Evolutionary conservation across 257 asterid genomes (phyloP).

Genomic region (Nyctanthes arbortristis): DNA sequence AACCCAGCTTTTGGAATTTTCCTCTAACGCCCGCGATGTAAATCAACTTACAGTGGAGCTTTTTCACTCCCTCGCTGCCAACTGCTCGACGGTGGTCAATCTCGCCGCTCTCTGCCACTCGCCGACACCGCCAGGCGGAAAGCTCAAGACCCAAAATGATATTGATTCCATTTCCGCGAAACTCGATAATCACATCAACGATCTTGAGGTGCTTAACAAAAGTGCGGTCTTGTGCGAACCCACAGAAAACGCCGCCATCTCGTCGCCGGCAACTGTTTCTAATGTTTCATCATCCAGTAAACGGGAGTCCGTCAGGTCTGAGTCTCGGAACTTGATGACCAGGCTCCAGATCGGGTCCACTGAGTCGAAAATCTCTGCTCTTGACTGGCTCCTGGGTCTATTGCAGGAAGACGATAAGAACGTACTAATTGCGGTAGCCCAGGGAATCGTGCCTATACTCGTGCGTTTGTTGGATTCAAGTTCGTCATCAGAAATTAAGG

Average conservation of each 20-base stretch:
- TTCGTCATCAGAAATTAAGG: conserved; percentile 67
- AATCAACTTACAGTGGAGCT: conserved; percentile 58
- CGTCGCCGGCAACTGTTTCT: conserved; percentile 18
- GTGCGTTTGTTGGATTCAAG: conserved; percentile 70
- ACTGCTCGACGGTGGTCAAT: conserved; percentile 48
- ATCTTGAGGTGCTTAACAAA: conserved; percentile 55
- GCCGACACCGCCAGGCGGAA: conserved; percentile 50
- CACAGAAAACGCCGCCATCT: conserved; percentile 25
- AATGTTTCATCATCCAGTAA: conserved; percentile 19
- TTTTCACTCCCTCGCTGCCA: conserved; percentile 49
- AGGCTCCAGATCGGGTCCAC: conserved; percentile 89
- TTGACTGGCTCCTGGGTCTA: conserved; percentile 67
- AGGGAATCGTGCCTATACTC: conserved; percentile 80
- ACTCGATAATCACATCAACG: conserved; percentile 64
- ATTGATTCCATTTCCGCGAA: conserved; percentile 61
- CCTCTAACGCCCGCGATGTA: conserved; percentile 22
- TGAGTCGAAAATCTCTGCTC: conserved; percentile 66
- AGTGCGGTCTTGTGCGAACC: conserved; percentile 63
- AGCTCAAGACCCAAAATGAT: conserved; percentile 81
- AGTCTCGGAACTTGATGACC: conserved; percentile 65
- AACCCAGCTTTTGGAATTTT: conserved; percentile 49
- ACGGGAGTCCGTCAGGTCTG: conserved; percentile 62
- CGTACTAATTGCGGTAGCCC: conserved; percentile 69
- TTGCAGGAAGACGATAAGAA: conserved; percentile 80
- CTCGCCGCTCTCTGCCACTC: conserved; percentile 56